Evolutionary conservation across 352 stramenopile genomes (phyloP).

Genomic region (Achlya hypogyna): DNA sequence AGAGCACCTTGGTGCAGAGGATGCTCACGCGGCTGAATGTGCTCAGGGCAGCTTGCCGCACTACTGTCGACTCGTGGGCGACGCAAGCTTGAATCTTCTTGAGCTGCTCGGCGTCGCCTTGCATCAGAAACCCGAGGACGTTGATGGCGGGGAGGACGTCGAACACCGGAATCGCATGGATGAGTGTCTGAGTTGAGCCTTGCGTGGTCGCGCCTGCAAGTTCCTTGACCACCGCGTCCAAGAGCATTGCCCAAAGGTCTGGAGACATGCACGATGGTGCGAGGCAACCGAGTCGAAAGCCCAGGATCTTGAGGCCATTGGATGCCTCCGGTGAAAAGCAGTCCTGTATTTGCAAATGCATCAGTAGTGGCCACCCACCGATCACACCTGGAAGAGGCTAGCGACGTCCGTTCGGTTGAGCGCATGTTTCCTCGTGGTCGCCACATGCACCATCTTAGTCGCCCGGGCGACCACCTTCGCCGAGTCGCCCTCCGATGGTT

Average conservation of each 20-base stretch:
- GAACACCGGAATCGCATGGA: slow-evolving; percentile 43
- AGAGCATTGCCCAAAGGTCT: slow-evolving; percentile 50
- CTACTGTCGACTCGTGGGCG: slow-evolving; percentile 51
- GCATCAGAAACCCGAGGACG: slow-evolving; percentile 51
- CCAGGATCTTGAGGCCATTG: slow-evolving; percentile 48
- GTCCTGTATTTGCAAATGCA: slow-evolving; percentile 27
- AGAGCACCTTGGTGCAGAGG: slow-evolving; percentile 37
- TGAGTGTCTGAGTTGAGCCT: slow-evolving; percentile 32
- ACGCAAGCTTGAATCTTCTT: slow-evolving; percentile 64
- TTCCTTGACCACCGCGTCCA: slow-evolving; percentile 53
- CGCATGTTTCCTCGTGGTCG: slow-evolving; percentile 7
- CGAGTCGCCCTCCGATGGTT: slow-evolving; percentile 1
- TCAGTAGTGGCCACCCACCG: too few species aligned
- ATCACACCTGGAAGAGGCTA: slow-evolving; percentile 11
- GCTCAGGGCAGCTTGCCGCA: slow-evolving; percentile 48
- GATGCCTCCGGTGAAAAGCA: slow-evolving; percentile 57
- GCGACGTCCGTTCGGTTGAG: slow-evolving; percentile 16
- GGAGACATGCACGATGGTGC: slow-evolving; percentile 44
- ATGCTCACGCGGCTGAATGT: slow-evolving; percentile 48
- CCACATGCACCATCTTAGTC: slow-evolving; percentile 10
- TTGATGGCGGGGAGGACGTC: slow-evolving; percentile 46
- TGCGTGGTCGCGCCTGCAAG: slow-evolving; percentile 52
- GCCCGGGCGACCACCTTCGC: not conserved
- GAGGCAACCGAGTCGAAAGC: slow-evolving; percentile 53
- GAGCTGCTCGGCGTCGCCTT: slow-evolving; percentile 60